Conservation (phyloP, 345 rosid genomes). For the Salix suchowensis region DNA sequence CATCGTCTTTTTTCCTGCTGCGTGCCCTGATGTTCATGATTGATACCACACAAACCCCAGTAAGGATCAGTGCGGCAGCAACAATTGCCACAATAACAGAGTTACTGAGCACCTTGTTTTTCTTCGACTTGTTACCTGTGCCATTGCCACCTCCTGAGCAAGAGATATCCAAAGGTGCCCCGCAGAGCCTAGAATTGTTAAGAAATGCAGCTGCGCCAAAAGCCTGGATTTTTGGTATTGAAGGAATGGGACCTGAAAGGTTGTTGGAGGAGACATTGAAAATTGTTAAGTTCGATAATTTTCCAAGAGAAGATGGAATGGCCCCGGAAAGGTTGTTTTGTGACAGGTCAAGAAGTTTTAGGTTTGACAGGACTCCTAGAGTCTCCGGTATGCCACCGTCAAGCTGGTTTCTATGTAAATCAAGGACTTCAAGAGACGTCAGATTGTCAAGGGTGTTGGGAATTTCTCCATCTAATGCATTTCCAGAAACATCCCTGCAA, state of each 20-base stretch:
- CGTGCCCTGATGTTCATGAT: conserved; percentile 80
- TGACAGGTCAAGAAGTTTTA: conserved; percentile 64
- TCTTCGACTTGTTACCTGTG: conserved; percentile 26
- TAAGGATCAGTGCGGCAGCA: conserved; percentile 75
- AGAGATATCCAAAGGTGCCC: conserved; percentile 55
- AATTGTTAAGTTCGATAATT: conserved; percentile 38
- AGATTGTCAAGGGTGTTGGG: conserved; percentile 60
- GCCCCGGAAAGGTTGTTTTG: conserved; percentile 62
- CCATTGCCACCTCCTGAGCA: conserved; percentile 45
- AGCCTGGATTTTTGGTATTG: conserved; percentile 36
- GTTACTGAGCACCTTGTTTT: conserved; percentile 51
- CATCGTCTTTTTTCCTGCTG: conserved; percentile 43
- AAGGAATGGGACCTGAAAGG: conserved; percentile 72
- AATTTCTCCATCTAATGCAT: conserved; percentile 61
- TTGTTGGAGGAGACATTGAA: conserved; percentile 75
- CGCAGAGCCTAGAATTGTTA: conserved; percentile 73
- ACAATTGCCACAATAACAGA: conserved; percentile 80
- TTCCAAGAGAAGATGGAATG: conserved; percentile 68
- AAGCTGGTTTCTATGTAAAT: conserved; percentile 58
- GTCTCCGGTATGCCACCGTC: conserved; percentile 60
- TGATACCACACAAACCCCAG: conserved; percentile 73
- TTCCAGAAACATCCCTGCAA: conserved; percentile 84
- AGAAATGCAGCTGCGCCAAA: conserved; percentile 68
- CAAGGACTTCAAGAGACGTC: conserved; percentile 68
- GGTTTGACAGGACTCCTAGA: conserved; percentile 52